These are phyloP conservation scores for Aegilops bicornis DNA, from an alignment of 176 grass and related monocot species.

Conservation along the genomic window DNA sequence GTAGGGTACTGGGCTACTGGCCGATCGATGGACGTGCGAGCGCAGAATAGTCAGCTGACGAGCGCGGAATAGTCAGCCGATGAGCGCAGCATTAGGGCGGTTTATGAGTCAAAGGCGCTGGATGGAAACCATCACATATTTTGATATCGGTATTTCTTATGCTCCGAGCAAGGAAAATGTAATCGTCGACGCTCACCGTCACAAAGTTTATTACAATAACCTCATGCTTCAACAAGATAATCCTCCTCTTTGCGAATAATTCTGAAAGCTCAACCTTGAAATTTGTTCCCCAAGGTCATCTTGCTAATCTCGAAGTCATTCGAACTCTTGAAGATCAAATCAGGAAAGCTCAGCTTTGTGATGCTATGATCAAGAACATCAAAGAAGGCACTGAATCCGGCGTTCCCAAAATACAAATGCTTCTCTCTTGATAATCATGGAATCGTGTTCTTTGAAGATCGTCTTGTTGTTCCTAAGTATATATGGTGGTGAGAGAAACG, in stretches of 20 bases:
- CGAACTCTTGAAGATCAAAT: neutral
- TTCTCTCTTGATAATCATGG: neutral
- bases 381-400: neutral
- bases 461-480: neutral
- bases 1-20: too few species aligned
- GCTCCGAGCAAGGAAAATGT: neutral
- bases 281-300: neutral
- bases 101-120: neutral
- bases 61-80: neutral
- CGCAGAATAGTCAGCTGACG: neutral
- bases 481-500: too few species aligned
- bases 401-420: neutral
- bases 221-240: neutral
- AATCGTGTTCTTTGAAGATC: neutral
- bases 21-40: neutral
- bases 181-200: neutral
- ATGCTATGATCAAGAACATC: neutral
- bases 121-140: neutral
- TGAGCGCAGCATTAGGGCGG: neutral
- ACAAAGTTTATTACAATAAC: neutral
- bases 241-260: neutral
- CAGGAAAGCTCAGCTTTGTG: neutral
- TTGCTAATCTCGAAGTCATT: neutral
- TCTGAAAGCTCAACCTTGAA: neutral
- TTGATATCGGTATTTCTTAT: neutral